Evolutionary conservation across 305 asterid genomes (phyloP).

Genomic region (Ilex paraguariensis): DNA sequence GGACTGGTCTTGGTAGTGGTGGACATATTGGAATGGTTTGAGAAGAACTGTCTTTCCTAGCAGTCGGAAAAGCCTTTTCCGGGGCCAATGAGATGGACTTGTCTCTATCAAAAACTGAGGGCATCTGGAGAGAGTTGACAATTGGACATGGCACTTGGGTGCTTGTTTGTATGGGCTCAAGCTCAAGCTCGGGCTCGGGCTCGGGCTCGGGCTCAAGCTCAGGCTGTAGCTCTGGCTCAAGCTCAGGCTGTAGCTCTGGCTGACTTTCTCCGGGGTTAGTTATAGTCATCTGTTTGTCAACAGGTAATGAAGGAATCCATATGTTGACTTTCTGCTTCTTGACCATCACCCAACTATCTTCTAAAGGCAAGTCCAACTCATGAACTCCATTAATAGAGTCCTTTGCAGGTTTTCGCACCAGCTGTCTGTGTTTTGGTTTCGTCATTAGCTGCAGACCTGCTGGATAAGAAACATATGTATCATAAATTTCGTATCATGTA

Average conservation of each 20-base stretch:
- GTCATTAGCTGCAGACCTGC: conserved; percentile 50
- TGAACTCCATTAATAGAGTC: conserved; percentile 31
- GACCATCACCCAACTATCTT: conserved; percentile 66
- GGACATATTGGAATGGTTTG: conserved; percentile 24
- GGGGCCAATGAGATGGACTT: conserved; percentile 33
- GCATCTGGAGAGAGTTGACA: conserved; percentile 21
- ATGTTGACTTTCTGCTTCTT: conserved; percentile 82
- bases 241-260: conserved; percentile 15
- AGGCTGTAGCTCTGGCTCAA: no score
- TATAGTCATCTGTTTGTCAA: conserved; percentile 18
- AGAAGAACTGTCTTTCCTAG: conserved; percentile 22
- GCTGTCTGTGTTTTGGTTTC: conserved; percentile 44
- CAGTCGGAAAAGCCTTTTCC: conserved; percentile 24
- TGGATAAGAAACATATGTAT: neutral
- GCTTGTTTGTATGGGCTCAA: conserved; percentile 19
- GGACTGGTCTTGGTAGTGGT: conserved; percentile 25
- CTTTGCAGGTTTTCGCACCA: conserved; percentile 25
- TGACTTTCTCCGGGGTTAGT: conserved; percentile 29
- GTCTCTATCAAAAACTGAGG: conserved; percentile 35
- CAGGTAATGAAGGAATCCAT: conserved; percentile 69
- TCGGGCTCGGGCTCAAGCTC: no score
- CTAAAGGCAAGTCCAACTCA: conserved; percentile 27
- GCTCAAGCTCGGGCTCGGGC: no score
- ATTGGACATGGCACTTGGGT: conserved; percentile 22
- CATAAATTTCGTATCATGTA: no score